Conservation (phyloP, 1,284 basidiomycete genomes). For the Xerocomus amazonicus region DNA sequence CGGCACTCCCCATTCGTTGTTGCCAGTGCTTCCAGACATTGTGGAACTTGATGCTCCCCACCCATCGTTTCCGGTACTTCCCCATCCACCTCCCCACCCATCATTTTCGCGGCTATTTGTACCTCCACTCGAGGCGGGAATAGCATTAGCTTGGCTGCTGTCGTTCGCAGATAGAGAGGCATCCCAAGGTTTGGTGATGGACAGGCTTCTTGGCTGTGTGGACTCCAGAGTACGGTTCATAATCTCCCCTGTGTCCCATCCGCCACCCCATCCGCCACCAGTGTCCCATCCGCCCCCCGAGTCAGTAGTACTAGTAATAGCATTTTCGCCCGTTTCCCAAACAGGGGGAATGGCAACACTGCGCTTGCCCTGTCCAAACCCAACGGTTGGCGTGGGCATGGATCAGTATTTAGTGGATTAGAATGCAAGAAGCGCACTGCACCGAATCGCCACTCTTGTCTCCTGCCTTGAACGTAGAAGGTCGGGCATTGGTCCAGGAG, state of each 20-base stretch:
- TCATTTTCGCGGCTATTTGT: not conserved
- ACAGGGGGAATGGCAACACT: not conserved
- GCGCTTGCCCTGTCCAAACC: conserved; percentile 3
- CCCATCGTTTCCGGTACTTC: not conserved
- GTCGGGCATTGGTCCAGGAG: conserved; percentile 20
- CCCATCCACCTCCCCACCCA: not conserved
- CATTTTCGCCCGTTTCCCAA: conserved; percentile 2
- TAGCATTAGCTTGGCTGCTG: conserved; percentile 2
- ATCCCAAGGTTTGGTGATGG: not conserved
- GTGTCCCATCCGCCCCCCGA: conserved; percentile 8
- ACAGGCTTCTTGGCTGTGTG: not conserved
- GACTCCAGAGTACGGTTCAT: conserved; percentile 2
- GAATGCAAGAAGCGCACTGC: conserved; percentile 1
- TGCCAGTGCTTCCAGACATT: not conserved
- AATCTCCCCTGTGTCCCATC: conserved; percentile 1
- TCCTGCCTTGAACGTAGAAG: conserved; percentile 8
- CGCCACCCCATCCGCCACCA: conserved; percentile 1
- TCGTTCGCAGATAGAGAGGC: not conserved
- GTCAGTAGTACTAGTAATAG: not conserved
- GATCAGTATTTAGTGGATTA: not conserved
- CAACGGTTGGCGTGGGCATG: conserved; percentile 10
- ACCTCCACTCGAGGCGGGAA: not conserved
- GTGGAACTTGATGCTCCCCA: not conserved
- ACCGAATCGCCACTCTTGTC: conserved; percentile 19
- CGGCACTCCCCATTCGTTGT: not conserved